Base-by-base conservation (phyloP, 768 basidiomycete genomes). In the Leucocoprinus birnbaumii region DNA sequence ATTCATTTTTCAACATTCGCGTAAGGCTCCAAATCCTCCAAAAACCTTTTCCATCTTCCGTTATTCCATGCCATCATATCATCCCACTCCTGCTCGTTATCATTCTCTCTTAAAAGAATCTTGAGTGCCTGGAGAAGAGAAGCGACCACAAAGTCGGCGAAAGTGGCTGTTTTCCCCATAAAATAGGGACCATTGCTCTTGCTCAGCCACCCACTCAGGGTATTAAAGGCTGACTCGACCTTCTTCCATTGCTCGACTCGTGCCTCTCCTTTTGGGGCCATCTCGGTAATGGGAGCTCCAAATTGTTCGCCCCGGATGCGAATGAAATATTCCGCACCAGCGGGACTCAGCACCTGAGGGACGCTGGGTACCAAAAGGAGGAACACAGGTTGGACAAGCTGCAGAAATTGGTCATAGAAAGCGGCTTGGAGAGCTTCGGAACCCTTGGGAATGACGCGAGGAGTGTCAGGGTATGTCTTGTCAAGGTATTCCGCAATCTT, bases 401-500 rank as follows among this genome's bases (percentile, higher is more conserved):
- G 59, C 18, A 9, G 13, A n/a, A 53, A 42, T 16, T 46, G 24
- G 10, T 35, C 38, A n/a, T 51, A 27, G 14, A 59, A 59, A 0
- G 49, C 49, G 16, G 51, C 47, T 11, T 51, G 45, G 25, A 59
- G 45, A 2, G 48, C 45, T 34, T 51, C 51, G 6, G 51, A 35
- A 10, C 48, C 51, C 7, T 48, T 31, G 1, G 66, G 65, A 40
- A 71, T 62, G 34, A 67, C 48, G 9, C 48, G 50, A 0, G 67
- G 68, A 1, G 69, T 64, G 34, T 66, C 55, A 3, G 78, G 75
- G 58, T 77, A 80, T 0, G 64, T 63, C 14, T 59, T 65, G 27
- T 81, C 79, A 35, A 79, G 76, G 54, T 80, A 80, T 54, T 68
- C 65, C 0, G 77, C 76, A 48, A 80, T 80, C 16, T 62, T 61